Percentiles rank a stretch among this genome's conserved stretches.
phyloP scores from a whole-genome alignment of 2,329 filamentous ascomycete species.

The Dactylellina sp. region DNA sequence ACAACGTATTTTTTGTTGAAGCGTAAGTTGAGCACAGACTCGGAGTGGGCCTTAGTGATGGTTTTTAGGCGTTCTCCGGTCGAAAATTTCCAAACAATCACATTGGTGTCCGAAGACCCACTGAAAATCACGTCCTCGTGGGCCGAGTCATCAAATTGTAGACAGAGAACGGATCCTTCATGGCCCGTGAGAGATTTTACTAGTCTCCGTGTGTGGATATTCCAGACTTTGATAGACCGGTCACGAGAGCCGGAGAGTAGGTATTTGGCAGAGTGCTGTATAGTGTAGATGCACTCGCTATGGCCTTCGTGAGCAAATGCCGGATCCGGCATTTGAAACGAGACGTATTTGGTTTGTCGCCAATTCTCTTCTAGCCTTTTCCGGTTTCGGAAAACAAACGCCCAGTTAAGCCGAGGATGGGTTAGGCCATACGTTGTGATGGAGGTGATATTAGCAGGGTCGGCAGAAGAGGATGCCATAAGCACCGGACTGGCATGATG shows the following conservation, averaged over 20 bases:
- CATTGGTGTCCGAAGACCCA: constrained; percentile 88
- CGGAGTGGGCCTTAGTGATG: constrained; percentile 80
- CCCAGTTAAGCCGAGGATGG: constrained; percentile 83
- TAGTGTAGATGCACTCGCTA: constrained; percentile 90
- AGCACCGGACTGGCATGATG: constrained; percentile 35
- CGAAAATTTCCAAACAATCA: constrained; percentile 93
- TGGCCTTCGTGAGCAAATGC: constrained; percentile 84
- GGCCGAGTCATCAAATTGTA: constrained; percentile 91
- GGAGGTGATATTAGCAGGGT: constrained; percentile 59
- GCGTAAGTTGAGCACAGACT: constrained; percentile 91
- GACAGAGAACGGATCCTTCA: constrained; percentile 85
- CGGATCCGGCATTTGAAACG: constrained; percentile 91
- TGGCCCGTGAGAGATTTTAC: constrained; percentile 81
- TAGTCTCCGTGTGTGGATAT: constrained; percentile 83
- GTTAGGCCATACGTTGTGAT: constrained; percentile 69
- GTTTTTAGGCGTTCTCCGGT: constrained; percentile 85
- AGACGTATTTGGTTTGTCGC: constrained; percentile 82
- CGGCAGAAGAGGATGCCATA: constrained; percentile 46
- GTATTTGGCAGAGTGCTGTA: constrained; percentile 86
- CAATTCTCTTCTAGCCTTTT: constrained; percentile 89
- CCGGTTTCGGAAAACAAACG: constrained; percentile 90
- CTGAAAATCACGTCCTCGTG: constrained; percentile 94
- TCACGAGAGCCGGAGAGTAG: constrained; percentile 95
- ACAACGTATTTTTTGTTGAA: constrained; percentile 93
- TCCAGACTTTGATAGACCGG: constrained; percentile 87